Evolutionary conservation across 1,139 yeast species (phyloP), one percentile per base, ranked within the genome.

Genomic region (Arxiozyma heterogenica): DNA sequence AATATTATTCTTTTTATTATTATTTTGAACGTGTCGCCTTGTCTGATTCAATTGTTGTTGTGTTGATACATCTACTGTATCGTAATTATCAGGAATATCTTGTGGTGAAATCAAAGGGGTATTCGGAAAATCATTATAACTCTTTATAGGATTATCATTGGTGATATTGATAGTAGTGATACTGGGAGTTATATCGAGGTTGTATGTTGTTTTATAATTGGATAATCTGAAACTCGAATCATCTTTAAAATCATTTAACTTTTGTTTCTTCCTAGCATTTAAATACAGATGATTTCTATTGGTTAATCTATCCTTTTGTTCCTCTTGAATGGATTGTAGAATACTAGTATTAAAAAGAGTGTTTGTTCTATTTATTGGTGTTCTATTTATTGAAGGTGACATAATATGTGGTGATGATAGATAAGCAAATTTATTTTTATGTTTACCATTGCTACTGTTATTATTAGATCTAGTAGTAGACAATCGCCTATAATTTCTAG

Each of bases 321-420:
- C 21, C 18, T 34, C 39, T 34, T 34, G 39, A 34, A 41, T 41
- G 11, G 50, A 41, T n/a, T 48, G 38, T 41, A 48, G 18, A 18
- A 48, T 41, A 34, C 38, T 39, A 44, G 25, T 30, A 30, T 22
- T 45, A 11, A 20, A 45, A 27, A 17, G 8, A 12, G 22, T 34
- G n/a, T 15, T 47, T 6, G 42, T 23, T 41, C 49, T 44, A 8
- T 34, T 15, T 34, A 27, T 27, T 27, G 30, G 30, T 6, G 42
- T 23, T 41, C 49, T 44, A 15, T 34, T 15, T 34, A 30, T 41
- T 3, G 44, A 38, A 22, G 58, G 56, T n/a, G 58, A 56, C 42
- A 56, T 50, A n/a, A 54, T 54, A 47, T 54, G 58, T 3, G 58
- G 58, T 3, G 58, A 48, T 3, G 57, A 53, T 9, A 54, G 44